Conservation (phyloP, 23 red algal genomes). For the Pyropia haitanensis region DNA sequence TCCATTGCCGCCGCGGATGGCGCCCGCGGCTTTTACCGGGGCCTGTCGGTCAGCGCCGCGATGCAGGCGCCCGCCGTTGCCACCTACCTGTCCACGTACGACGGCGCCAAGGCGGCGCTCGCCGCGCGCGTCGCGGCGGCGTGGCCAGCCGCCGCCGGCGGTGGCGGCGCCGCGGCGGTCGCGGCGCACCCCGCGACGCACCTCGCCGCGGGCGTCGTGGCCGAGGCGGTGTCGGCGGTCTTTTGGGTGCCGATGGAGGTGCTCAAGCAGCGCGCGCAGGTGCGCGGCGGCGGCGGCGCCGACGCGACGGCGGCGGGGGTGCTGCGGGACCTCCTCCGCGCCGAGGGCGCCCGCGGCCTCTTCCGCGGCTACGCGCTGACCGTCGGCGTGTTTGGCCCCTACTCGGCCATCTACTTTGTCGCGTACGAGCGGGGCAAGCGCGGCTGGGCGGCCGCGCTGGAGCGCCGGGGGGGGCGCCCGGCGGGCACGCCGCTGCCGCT, state of each 20-base stretch:
- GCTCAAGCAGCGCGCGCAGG: slow-evolving; percentile 93
- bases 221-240: slow-evolving; percentile 78
- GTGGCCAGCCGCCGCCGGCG: neutral
- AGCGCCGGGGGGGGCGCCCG: neutral
- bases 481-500: slow-evolving; percentile 8
- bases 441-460: slow-evolving; percentile 10
- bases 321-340: slow-evolving; percentile 39
- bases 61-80: slow-evolving; percentile 97
- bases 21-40: slow-evolving; percentile 79
- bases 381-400: slow-evolving; percentile 92
- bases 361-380: slow-evolving; percentile 89
- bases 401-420: slow-evolving; percentile 92
- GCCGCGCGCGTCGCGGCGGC: neutral
- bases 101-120: slow-evolving; percentile 39
- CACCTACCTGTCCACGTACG: slow-evolving; percentile 87
- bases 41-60: slow-evolving; percentile 59
- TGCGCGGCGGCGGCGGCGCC: slow-evolving; percentile 36
- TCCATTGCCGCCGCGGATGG: slow-evolving; percentile 23
- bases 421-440: slow-evolving; percentile 78
- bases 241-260: slow-evolving; percentile 99
- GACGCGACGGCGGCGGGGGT: slow-evolving; percentile 25
- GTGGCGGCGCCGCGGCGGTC: neutral
- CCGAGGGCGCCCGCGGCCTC: slow-evolving; percentile 60
- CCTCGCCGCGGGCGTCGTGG: slow-evolving; percentile 58
- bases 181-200: slow-evolving; percentile 20